A percentile compares a stretch with the other conserved stretches of the same genome.
phyloP scores from a whole-genome alignment of 2,329 filamentous ascomycete species.

The Lachnellula occidentalis region DNA sequence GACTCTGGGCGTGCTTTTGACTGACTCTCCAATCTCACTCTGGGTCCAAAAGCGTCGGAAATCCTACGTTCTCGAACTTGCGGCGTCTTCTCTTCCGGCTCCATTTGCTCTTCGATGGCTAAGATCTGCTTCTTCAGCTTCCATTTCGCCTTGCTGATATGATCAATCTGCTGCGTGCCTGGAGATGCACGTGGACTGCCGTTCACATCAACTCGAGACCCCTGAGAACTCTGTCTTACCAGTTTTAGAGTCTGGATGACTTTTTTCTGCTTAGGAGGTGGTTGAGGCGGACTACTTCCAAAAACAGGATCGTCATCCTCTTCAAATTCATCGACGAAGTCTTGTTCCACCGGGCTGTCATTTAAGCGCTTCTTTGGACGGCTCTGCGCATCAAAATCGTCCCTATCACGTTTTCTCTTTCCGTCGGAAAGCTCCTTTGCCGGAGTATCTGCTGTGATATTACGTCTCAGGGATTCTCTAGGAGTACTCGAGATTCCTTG shows the following conservation, averaged over 20 bases:
- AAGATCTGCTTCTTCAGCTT: neutral
- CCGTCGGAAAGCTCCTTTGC: neutral
- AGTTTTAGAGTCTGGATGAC: too few relatives aligned
- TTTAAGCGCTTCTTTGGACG: constrained; percentile 8
- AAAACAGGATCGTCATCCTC: neutral
- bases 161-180: constrained; percentile 4
- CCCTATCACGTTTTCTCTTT: constrained; percentile 9
- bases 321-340: neutral
- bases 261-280: neutral
- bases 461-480: neutral
- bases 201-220: constrained; percentile 18
- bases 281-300: neutral
- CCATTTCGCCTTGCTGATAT: constrained; percentile 1
- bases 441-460: neutral
- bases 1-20: constrained; percentile 22
- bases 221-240: constrained; percentile 5
- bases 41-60: constrained; percentile 19
- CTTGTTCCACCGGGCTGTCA: neutral
- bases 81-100: neutral
- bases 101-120: neutral
- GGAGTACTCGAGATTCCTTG: constrained; percentile 7
- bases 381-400: neutral
- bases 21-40: constrained; percentile 14
- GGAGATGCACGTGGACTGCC: constrained; percentile 15
- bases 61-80: constrained; percentile 1